Percentiles rank a stretch among this genome's conserved stretches.
Evolutionary conservation across 140 eudicot species (phyloP).

Genomic region (Stevia rebaudiana): DNA sequence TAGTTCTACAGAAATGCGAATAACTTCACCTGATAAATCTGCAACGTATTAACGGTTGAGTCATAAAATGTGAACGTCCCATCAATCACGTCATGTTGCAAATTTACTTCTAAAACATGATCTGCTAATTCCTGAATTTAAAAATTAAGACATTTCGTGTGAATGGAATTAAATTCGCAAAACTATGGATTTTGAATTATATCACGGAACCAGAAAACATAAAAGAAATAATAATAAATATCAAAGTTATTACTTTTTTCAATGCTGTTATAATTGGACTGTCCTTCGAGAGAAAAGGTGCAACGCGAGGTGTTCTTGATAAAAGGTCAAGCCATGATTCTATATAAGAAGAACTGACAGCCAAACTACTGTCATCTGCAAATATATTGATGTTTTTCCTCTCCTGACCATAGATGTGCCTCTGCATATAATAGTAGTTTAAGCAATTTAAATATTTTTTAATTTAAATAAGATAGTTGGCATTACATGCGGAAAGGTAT

Average conservation of each 20-base stretch:
- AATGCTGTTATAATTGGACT: constrained; percentile 63
- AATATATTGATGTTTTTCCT: constrained; percentile 65
- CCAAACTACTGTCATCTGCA: constrained; percentile 76
- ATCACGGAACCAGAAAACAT: background rate
- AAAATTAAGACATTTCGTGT: background rate
- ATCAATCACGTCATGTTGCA: constrained; percentile 81
- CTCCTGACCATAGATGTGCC: constrained; percentile 78
- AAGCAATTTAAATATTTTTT: background rate
- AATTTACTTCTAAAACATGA: constrained; percentile 71
- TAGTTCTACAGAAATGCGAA: background rate
- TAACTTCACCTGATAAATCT: constrained; percentile 74
- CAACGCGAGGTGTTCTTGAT: constrained; percentile 85
- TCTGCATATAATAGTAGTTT: constrained; percentile 39
- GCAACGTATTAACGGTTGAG: constrained; percentile 54
- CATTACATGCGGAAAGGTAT: constrained; percentile 4
- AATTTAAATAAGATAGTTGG: constrained; percentile 2
- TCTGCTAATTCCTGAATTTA: constrained; percentile 72
- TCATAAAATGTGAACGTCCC: constrained; percentile 89
- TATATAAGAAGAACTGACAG: constrained; percentile 71
- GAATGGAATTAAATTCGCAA: background rate
- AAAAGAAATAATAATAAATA: background rate
- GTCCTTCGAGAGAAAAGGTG: constrained; percentile 81
- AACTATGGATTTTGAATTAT: background rate
- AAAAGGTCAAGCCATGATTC: constrained; percentile 74
- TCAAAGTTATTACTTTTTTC: constrained; percentile 48